A percentile compares a stretch with the other conserved stretches of the same genome.
These are phyloP conservation scores for Entrophospora sp. DNA, from an alignment of 192 early-diverging fungal genomes.

Conservation along the genomic window DNA sequence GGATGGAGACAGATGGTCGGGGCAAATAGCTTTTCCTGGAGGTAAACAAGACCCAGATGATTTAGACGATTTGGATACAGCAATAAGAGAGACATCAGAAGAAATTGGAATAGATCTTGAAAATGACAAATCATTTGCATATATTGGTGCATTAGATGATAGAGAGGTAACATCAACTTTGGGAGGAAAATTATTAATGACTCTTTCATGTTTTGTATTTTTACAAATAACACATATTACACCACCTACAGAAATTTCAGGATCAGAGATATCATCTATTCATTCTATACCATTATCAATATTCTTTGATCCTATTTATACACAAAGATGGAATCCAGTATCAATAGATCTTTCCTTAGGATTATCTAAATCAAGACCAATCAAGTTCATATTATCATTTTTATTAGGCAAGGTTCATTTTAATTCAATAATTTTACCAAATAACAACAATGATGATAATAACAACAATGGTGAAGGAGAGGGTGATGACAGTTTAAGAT, in stretches of 20 bases:
- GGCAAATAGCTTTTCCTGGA: slow-evolving; percentile 37
- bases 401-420: slow-evolving; percentile 33
- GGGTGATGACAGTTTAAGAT: no score
- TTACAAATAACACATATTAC: slow-evolving; percentile 32
- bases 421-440: slow-evolving; percentile 33
- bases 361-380: slow-evolving; percentile 24
- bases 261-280: slow-evolving; percentile 32
- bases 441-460: not conserved
- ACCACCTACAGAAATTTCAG: slow-evolving; percentile 30
- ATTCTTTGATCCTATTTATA: slow-evolving; percentile 31
- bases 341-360: slow-evolving; percentile 33
- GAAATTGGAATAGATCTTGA: slow-evolving; percentile 34
- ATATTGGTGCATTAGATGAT: slow-evolving; percentile 33
- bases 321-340: slow-evolving; percentile 30
- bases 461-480: not conserved
- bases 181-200: slow-evolving; percentile 34
- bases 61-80: slow-evolving; percentile 35
- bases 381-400: slow-evolving; percentile 26
- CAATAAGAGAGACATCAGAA: slow-evolving; percentile 33
- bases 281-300: slow-evolving; percentile 33
- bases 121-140: slow-evolving; percentile 27
- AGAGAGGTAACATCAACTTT: slow-evolving; percentile 38
- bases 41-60: slow-evolving; percentile 32
- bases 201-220: slow-evolving; percentile 29
- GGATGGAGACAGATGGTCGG: slow-evolving; percentile 40